Evolutionary conservation across 1,284 basidiomycete genomes (phyloP).

Genomic region (Rhodotorula mucilaginosa): DNA sequence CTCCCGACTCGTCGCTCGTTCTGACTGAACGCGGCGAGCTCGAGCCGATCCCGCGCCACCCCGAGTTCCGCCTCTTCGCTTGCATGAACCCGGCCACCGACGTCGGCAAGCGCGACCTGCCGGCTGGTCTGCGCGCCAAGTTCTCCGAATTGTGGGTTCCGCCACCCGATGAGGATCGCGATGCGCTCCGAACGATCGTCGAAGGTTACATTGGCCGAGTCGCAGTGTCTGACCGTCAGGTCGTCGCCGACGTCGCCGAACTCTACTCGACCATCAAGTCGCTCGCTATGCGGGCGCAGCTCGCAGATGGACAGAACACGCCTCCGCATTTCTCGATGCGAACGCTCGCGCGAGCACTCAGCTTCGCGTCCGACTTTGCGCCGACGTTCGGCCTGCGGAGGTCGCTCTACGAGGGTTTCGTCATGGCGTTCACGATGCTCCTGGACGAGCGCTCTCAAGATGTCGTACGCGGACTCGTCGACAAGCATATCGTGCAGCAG

Average conservation of each 20-base stretch:
- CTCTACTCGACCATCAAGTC: conserved; percentile 81
- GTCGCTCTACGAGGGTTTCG: conserved; percentile 89
- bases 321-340: conserved; percentile 98
- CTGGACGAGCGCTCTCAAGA: conserved; percentile 60
- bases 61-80: conserved; percentile 93
- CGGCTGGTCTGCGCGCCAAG: conserved; percentile 79
- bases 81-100: conserved; percentile 99
- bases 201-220: conserved; percentile 84
- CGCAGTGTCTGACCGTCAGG: conserved; percentile 80
- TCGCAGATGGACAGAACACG: conserved; percentile 92
- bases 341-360: conserved; percentile 85
- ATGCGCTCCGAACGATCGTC: conserved; percentile 85
- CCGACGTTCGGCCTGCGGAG: conserved; percentile 75
- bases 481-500: conserved; percentile 74
- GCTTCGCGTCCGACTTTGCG: conserved; percentile 82
- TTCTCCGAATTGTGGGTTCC: conserved; percentile 97
- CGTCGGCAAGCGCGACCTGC: conserved; percentile 95
- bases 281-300: conserved; percentile 72
- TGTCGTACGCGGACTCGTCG: conserved; percentile 67
- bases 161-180: conserved; percentile 85
- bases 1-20: conserved; percentile 82
- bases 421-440: conserved; percentile 98
- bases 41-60: conserved; percentile 84
- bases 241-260: conserved; percentile 86
- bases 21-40: conserved; percentile 91